Conservation (phyloP, 148 eudicot genomes). For the Rhododendron mucronatum region DNA sequence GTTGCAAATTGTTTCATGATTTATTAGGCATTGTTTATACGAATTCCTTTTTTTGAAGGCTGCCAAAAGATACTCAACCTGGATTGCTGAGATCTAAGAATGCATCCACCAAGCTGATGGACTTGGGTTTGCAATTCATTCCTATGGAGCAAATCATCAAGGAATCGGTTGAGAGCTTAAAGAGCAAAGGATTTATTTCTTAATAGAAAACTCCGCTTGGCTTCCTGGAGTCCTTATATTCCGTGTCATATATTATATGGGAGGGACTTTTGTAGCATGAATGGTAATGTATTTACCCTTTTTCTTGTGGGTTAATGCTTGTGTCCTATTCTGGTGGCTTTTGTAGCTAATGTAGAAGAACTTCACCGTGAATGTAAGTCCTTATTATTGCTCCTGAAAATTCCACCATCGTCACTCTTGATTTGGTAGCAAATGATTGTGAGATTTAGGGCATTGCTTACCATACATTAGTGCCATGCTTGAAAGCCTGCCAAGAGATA, state of each 20-base stretch:
- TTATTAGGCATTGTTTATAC: neutral
- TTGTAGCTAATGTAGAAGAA: constrained; percentile 72
- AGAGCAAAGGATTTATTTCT: constrained; percentile 65
- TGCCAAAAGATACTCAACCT: constrained; percentile 84
- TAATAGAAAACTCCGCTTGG: constrained; percentile 1
- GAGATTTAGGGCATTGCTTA: neutral
- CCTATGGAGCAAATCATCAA: constrained; percentile 76
- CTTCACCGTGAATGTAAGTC: constrained; percentile 56
- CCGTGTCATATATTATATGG: neutral
- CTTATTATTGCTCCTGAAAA: neutral
- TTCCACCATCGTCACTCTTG: neutral
- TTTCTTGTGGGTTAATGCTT: neutral
- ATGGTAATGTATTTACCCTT: neutral
- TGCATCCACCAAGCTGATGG: constrained; percentile 71
- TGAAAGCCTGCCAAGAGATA: neutral
- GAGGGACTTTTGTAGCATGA: neutral
- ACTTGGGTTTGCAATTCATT: constrained; percentile 64
- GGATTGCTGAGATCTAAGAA: constrained; percentile 62
- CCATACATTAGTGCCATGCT: neutral
- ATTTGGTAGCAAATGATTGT: neutral
- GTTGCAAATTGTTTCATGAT: neutral
- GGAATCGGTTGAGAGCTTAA: constrained; percentile 80
- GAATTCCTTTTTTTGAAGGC: constrained; percentile 32
- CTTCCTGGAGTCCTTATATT: neutral
- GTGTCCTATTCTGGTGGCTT: neutral